A percentile compares a stretch with the other conserved stretches of the same genome.
phyloP scores from a whole-genome alignment of 495 filamentous ascomycete species.

The Penicillium parvum region DNA sequence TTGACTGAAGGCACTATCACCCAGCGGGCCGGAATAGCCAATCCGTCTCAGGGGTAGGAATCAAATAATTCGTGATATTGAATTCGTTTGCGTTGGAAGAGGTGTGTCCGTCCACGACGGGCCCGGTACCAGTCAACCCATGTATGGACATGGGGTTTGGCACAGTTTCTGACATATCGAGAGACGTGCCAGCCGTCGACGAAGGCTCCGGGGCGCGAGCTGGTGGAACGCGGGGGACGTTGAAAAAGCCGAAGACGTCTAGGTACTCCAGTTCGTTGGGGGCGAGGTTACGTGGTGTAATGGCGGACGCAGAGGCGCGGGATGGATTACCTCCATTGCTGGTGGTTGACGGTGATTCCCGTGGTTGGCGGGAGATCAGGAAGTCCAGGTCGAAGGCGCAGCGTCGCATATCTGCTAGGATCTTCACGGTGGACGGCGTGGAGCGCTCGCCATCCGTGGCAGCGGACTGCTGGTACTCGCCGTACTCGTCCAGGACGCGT shows the following conservation, averaged over 20 bases:
- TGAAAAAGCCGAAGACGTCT: conserved; percentile 94
- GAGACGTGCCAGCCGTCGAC: conserved; percentile 2
- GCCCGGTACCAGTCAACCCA: conserved; percentile 27
- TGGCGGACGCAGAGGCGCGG: conserved; percentile 20
- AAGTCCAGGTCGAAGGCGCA: conserved; percentile 82
- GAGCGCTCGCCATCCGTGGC: conserved; percentile 57
- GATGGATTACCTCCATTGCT: conserved; percentile 25
- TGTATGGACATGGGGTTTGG: conserved; percentile 42
- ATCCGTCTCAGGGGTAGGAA: conserved; percentile 46
- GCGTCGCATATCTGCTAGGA: conserved; percentile 83
- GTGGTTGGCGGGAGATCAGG: conserved; percentile 77
- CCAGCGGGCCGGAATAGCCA: conserved; percentile 40
- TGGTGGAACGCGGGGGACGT: conserved; percentile 68
- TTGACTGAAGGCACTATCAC: conserved; percentile 7
- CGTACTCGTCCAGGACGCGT: conserved; percentile 78
- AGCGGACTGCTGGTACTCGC: conserved; percentile 64
- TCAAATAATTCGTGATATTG: conserved; percentile 46
- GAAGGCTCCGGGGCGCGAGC: conserved; percentile 27
- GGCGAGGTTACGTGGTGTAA: conserved; percentile 54
- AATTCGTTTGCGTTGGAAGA: conserved; percentile 38
- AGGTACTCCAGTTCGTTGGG: conserved; percentile 82
- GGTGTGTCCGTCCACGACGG: conserved; percentile 22
- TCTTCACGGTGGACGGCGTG: conserved; percentile 76
- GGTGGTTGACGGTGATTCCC: conserved; percentile 40
- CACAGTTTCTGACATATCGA: conserved; percentile 32